phyloP scores from a whole-genome alignment of 805 yeast species.

The Grigorovia humatica region DNA sequence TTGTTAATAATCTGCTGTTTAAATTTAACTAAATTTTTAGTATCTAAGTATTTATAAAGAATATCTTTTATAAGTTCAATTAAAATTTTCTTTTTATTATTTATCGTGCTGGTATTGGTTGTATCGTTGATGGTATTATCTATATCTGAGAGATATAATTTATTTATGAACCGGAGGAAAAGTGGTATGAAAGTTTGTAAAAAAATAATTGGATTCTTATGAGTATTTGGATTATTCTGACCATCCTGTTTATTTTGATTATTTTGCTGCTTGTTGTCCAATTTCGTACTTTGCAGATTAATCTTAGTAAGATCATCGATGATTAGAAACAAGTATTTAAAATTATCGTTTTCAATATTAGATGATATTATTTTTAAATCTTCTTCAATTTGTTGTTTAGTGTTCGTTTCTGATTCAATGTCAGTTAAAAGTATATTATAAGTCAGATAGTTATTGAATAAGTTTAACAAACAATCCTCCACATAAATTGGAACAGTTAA shows the following conservation, averaged over 20 bases:
- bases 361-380: background rate
- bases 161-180: constrained; percentile 25
- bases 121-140: background rate
- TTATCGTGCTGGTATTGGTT: constrained; percentile 4
- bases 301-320: constrained; percentile 22
- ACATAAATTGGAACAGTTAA: constrained; percentile 15
- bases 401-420: background rate
- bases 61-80: constrained; percentile 22
- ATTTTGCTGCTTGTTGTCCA: background rate
- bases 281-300: constrained; percentile 6
- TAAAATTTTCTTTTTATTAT: constrained; percentile 13
- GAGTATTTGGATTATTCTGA: constrained; percentile 15
- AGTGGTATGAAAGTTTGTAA: constrained; percentile 26
- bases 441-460: background rate
- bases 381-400: background rate
- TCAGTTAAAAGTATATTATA: background rate
- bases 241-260: background rate
- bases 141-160: background rate
- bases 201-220: constrained; percentile 23
- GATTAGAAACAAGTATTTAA: constrained; percentile 10
- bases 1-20: background rate
- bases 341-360: background rate
- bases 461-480: constrained; percentile 6
- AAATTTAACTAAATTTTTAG: constrained; percentile 1
- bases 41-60: constrained; percentile 14